Percentiles rank a stretch among this genome's conserved stretches.
phyloP scores from a whole-genome alignment of 129 eudicot species.

The Helichrysum umbraculigerum region DNA sequence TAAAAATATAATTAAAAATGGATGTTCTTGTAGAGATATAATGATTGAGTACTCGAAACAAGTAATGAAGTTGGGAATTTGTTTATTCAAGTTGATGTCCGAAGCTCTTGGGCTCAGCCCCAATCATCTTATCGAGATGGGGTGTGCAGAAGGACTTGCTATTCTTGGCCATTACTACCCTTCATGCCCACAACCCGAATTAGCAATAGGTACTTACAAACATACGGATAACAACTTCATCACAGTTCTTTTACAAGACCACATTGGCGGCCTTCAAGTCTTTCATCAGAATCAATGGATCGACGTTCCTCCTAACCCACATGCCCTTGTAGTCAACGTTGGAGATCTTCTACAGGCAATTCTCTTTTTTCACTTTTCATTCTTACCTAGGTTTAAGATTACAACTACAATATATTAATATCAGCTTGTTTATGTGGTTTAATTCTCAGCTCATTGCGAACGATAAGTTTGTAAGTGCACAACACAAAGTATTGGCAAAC shows the following conservation, averaged over 20 bases:
- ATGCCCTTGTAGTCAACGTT: slow-evolving; percentile 44
- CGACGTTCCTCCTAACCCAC: slow-evolving; percentile 42
- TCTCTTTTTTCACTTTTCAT: background rate
- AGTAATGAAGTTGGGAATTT: slow-evolving; percentile 23
- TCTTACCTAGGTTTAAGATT: too few species aligned
- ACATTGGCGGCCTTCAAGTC: slow-evolving; percentile 49
- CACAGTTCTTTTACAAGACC: slow-evolving; percentile 50
- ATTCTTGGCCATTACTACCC: slow-evolving; percentile 43
- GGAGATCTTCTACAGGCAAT: slow-evolving; percentile 36
- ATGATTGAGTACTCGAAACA: slow-evolving; percentile 27
- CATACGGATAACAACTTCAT: slow-evolving; percentile 42
- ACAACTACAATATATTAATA: too few species aligned
- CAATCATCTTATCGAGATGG: slow-evolving; percentile 31
- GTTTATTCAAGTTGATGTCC: slow-evolving; percentile 28
- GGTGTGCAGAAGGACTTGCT: slow-evolving; percentile 27
- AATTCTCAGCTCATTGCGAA: too few species aligned
- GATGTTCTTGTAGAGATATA: slow-evolving; percentile 32
- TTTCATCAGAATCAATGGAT: slow-evolving; percentile 47
- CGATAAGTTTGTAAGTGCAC: too few species aligned
- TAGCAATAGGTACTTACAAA: slow-evolving; percentile 26
- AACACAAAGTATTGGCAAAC: too few species aligned
- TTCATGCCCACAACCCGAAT: slow-evolving; percentile 39
- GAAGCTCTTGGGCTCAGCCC: slow-evolving; percentile 41
- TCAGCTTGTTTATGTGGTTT: too few species aligned
- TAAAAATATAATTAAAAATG: too few species aligned